Evolutionary conservation across 1,284 basidiomycete species (phyloP).

Genomic region (Cutaneotrichosporon daszewskae): DNA sequence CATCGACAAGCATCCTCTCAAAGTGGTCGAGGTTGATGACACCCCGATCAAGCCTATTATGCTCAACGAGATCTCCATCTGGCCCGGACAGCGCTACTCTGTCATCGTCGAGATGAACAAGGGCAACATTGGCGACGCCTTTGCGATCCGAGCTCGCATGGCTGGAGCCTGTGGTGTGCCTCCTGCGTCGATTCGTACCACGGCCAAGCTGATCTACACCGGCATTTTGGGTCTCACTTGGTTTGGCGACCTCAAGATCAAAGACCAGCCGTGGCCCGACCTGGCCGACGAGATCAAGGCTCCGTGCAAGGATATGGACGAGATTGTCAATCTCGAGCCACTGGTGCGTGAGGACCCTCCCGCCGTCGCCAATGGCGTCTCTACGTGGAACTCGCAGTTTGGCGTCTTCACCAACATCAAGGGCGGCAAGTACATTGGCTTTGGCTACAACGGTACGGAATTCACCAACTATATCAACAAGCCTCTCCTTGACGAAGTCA

Average conservation of each 20-base stretch:
- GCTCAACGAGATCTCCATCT: slow-evolving; percentile 24
- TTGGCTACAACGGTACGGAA: slow-evolving; percentile 22
- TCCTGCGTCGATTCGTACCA: background rate
- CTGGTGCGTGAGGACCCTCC: slow-evolving; percentile 10
- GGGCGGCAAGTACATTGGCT: slow-evolving; percentile 21
- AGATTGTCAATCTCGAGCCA: slow-evolving; percentile 8
- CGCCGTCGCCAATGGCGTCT: background rate
- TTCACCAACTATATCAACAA: slow-evolving; percentile 34
- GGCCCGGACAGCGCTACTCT: slow-evolving; percentile 37
- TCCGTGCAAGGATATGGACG: slow-evolving; percentile 9
- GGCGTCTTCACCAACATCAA: slow-evolving; percentile 20
- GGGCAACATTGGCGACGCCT: slow-evolving; percentile 26
- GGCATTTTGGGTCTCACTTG: slow-evolving; percentile 9
- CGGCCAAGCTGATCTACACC: slow-evolving; percentile 13
- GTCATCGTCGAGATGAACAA: slow-evolving; percentile 32
- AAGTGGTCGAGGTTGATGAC: slow-evolving; percentile 32
- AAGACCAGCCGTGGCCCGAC: slow-evolving; percentile 21
- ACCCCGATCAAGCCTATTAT: slow-evolving; percentile 21
- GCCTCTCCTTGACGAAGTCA: slow-evolving; percentile 30
- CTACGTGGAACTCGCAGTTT: slow-evolving; percentile 9
- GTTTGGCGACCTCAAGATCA: slow-evolving; percentile 8
- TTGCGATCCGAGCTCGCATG: slow-evolving; percentile 33
- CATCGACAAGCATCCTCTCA: slow-evolving; percentile 30
- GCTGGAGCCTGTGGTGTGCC: slow-evolving; percentile 12
- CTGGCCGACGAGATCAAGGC: background rate